Percentiles rank a stretch among this genome's conserved stretches.
phyloP scores from a whole-genome alignment of 352 stramenopile species.

The Plasmopara halstedii region DNA sequence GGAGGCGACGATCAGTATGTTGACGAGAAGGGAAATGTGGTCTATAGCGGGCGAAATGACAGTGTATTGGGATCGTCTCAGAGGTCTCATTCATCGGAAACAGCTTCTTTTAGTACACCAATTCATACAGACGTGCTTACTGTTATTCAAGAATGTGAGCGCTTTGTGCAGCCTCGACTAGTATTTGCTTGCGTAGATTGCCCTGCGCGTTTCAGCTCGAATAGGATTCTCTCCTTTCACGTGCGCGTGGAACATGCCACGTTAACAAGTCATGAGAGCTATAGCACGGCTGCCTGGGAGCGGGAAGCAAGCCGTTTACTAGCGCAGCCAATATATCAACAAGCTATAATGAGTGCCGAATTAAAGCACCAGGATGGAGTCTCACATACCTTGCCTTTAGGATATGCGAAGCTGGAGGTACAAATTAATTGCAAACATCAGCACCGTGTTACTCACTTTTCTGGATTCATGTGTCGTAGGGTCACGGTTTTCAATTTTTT shows the following conservation, averaged over 20 bases:
- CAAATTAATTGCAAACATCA: slow-evolving; percentile 3
- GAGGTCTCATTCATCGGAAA: slow-evolving; percentile 4
- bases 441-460: slow-evolving; percentile 5
- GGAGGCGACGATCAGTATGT: slow-evolving; percentile 44
- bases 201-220: slow-evolving; percentile 39
- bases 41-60: slow-evolving; percentile 21
- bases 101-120: slow-evolving; percentile 5
- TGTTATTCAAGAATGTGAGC: slow-evolving; percentile 48
- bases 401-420: slow-evolving; percentile 75
- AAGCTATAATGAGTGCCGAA: slow-evolving; percentile 33
- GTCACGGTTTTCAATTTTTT: slow-evolving; percentile 54
- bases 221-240: slow-evolving; percentile 48
- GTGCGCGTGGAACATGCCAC: slow-evolving; percentile 28
- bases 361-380: slow-evolving; percentile 23
- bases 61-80: slow-evolving; percentile 28
- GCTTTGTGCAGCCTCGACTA: slow-evolving; percentile 43
- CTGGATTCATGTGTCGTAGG: slow-evolving; percentile 19
- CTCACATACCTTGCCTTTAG: slow-evolving; percentile 26
- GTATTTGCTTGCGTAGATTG: slow-evolving; percentile 46
- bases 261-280: neutral
- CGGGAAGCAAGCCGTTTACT: slow-evolving; percentile 35
- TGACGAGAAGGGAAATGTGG: slow-evolving; percentile 38
- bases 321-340: slow-evolving; percentile 37
- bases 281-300: slow-evolving; percentile 15
- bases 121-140: slow-evolving; percentile 18